These are phyloP conservation scores for Cladosporium austrohemisphaericum DNA, from an alignment of 2,329 filamentous ascomycete genomes.

Conservation along the genomic window DNA sequence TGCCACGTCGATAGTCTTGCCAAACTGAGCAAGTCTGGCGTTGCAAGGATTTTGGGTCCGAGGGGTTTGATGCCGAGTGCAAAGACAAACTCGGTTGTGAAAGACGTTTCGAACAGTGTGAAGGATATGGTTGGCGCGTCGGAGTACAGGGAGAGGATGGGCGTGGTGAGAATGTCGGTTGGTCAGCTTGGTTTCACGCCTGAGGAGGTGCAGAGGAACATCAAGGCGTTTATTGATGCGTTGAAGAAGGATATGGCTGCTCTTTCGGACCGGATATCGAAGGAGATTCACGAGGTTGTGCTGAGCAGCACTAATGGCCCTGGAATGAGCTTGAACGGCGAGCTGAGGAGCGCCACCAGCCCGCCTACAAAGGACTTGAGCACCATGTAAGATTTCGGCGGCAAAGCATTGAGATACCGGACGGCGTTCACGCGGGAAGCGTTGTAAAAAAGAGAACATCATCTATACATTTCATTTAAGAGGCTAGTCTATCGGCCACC, in stretches of 20 bases:
- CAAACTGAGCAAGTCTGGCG: conserved; percentile 73
- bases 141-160: conserved; percentile 80
- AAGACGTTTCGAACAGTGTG: conserved; percentile 70
- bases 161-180: conserved; percentile 83
- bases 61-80: conserved; percentile 86
- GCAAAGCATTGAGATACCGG: conserved; percentile 5
- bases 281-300: conserved; percentile 73
- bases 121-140: conserved; percentile 78
- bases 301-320: conserved; percentile 84
- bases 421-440: conserved; percentile 15
- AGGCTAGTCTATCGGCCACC: conserved; percentile 12
- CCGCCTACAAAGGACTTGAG: conserved; percentile 38
- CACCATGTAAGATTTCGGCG: conserved; percentile 10
- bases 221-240: conserved; percentile 70
- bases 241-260: conserved; percentile 72
- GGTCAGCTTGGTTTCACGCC: conserved; percentile 88
- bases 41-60: conserved; percentile 81
- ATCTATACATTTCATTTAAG: conserved; percentile 9
- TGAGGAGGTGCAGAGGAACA: conserved; percentile 77
- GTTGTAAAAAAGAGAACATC: conserved; percentile 14
- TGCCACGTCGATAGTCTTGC: conserved; percentile 76
- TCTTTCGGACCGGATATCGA: conserved; percentile 61
- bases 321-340: conserved; percentile 80
- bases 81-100: conserved; percentile 85
- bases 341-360: conserved; percentile 63